A percentile compares a stretch with the other conserved stretches of the same genome.
Conservation (phyloP, 352 stramenopile species). For the Phytophthora kernoviae region DNA sequence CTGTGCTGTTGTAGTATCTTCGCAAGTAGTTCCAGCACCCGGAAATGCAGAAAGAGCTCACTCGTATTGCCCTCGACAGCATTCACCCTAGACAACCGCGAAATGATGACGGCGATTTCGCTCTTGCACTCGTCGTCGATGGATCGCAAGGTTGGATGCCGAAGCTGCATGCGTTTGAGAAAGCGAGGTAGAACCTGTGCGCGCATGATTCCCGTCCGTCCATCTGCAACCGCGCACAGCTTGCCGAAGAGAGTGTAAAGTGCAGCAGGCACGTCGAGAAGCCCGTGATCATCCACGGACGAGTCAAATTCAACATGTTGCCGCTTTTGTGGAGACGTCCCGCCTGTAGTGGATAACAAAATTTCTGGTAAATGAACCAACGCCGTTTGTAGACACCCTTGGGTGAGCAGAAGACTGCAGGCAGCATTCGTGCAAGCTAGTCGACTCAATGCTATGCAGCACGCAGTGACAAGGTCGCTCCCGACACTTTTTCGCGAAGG, state of each 20-base stretch:
- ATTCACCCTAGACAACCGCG: conserved; percentile 57
- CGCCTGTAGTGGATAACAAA: conserved; percentile 18
- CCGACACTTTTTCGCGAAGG: conserved; percentile 50
- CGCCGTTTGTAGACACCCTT: conserved; percentile 61
- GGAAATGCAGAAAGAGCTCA: conserved; percentile 73
- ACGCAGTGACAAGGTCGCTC: conserved; percentile 45
- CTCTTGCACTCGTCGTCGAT: conserved; percentile 64
- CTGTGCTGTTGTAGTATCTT: conserved; percentile 29
- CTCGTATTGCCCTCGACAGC: conserved; percentile 65
- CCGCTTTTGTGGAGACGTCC: conserved; percentile 14
- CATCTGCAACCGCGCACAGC: conserved; percentile 65
- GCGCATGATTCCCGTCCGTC: conserved; percentile 57
- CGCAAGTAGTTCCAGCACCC: conserved; percentile 56
- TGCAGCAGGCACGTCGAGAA: conserved; percentile 61
- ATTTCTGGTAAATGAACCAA: conserved; percentile 65
- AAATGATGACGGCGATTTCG: conserved; percentile 65
- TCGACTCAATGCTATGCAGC: conserved; percentile 63
- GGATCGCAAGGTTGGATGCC: conserved; percentile 8
- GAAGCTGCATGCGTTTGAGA: conserved; percentile 74
- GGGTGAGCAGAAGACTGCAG: conserved; percentile 46
- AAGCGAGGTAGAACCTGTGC: conserved; percentile 67
- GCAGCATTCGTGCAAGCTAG: conserved; percentile 62
- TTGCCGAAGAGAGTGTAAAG: conserved; percentile 71
- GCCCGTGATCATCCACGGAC: conserved; percentile 41
- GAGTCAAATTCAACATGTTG: conserved; percentile 35